Percentiles rank a stretch among this genome's conserved stretches.
These are phyloP conservation scores for Castanea crenata DNA, from an alignment of 306 rosid species.

Conservation along the genomic window DNA sequence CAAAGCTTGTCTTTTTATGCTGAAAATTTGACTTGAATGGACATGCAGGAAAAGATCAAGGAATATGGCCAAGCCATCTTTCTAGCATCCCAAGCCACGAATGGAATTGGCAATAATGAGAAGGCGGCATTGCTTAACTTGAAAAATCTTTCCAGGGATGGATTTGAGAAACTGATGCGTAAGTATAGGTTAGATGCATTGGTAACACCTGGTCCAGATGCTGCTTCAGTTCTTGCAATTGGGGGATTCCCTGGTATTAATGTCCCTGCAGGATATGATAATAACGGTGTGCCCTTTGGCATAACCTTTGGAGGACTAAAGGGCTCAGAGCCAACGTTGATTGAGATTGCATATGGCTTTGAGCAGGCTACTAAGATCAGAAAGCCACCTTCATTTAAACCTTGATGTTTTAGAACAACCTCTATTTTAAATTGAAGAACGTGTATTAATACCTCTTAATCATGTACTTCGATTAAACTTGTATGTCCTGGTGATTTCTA, in stretches of 20 bases:
- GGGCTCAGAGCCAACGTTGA: slow-evolving; percentile 34
- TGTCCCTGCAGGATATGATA: not conserved
- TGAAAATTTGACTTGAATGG: too few relatives aligned
- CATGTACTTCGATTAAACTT: not conserved
- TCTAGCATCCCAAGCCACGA: not conserved
- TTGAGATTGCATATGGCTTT: slow-evolving; percentile 33
- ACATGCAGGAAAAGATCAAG: not conserved
- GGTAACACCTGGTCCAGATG: not conserved
- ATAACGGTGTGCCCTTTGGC: slow-evolving; percentile 27
- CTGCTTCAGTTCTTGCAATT: slow-evolving; percentile 10
- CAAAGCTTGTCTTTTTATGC: not conserved
- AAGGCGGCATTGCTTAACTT: not conserved
- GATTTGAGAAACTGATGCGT: not conserved
- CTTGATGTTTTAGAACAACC: not conserved
- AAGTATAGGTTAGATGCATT: not conserved
- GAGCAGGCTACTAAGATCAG: slow-evolving; percentile 36
- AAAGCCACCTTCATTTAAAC: slow-evolving; percentile 23
- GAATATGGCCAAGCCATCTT: slow-evolving; percentile 12
- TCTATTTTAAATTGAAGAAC: not conserved
- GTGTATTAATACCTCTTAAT: not conserved
- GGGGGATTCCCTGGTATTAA: slow-evolving; percentile 12
- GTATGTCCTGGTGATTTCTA: too few relatives aligned
- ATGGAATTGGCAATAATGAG: not conserved
- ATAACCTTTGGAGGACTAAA: slow-evolving; percentile 34
- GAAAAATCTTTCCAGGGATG: not conserved